Conservation (phyloP, 2,329 filamentous ascomycete genomes). For the Xylariales sp. region DNA sequence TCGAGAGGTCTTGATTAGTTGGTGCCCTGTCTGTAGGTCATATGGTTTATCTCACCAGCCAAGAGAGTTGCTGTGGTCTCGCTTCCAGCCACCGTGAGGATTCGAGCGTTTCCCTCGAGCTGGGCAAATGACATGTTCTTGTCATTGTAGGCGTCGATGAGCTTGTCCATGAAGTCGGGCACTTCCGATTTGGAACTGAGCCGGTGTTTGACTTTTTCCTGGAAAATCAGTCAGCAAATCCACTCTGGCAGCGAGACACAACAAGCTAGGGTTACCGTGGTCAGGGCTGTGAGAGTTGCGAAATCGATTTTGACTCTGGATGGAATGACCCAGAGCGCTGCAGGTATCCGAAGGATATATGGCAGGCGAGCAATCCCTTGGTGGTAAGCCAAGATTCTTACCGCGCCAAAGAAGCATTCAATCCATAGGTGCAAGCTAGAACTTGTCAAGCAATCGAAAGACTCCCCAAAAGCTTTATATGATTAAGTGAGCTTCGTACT, state of each 20-base stretch:
- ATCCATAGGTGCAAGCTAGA: conserved; percentile 6
- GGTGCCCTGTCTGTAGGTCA: no score
- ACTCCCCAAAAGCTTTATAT: conserved; percentile 7
- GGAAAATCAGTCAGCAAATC: no score
- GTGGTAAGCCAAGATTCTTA: background rate
- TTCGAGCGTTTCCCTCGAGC: conserved; percentile 9
- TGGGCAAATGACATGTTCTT: conserved; percentile 11
- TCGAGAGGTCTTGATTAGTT: no score
- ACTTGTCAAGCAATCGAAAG: conserved; percentile 8
- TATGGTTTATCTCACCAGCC: conserved; percentile 28
- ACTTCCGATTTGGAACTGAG: conserved; percentile 9
- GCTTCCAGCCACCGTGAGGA: conserved; percentile 29
- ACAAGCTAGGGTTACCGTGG: background rate
- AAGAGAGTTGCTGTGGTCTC: conserved; percentile 42
- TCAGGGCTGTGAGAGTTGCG: background rate
- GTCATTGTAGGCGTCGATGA: conserved; percentile 12
- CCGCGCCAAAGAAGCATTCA: conserved; percentile 3
- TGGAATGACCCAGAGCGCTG: background rate
- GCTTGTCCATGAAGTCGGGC: conserved; percentile 16
- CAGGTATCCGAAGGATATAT: background rate
- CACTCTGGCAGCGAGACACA: no score
- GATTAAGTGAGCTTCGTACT: background rate
- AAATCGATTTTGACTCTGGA: background rate
- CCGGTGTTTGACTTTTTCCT: conserved; percentile 13
- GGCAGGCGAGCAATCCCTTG: background rate